These are phyloP conservation scores for Colletotrichum tabaci DNA, from an alignment of 2,329 filamentous ascomycete species.

Conservation along the genomic window DNA sequence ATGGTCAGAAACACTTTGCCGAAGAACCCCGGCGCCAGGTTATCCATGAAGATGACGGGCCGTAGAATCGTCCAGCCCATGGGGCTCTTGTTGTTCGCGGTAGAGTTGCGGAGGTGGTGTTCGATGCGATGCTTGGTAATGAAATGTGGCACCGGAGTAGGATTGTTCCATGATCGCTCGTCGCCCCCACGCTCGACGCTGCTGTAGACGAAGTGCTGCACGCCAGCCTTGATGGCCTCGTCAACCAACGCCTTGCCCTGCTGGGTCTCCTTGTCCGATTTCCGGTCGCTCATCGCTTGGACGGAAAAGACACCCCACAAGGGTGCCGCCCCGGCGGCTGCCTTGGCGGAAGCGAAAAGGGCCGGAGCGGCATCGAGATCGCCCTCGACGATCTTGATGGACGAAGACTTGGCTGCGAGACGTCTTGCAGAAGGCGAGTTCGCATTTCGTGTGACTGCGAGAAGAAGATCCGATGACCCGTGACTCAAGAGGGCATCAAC, in stretches of 20 bases:
- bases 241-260: conserved; percentile 74
- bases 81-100: conserved; percentile 50
- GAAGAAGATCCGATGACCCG: conserved; percentile 56
- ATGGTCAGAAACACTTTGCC: conserved; percentile 54
- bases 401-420: conserved; percentile 57
- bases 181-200: conserved; percentile 73
- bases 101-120: conserved; percentile 67
- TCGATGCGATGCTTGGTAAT: conserved; percentile 74
- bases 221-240: conserved; percentile 66
- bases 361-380: conserved; percentile 64
- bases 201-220: conserved; percentile 74
- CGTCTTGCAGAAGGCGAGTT: conserved; percentile 62
- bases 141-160: conserved; percentile 74
- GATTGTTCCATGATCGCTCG: conserved; percentile 58
- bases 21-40: conserved; percentile 53
- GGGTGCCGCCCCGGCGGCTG: conserved; percentile 42
- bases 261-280: conserved; percentile 12
- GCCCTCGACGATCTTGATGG: conserved; percentile 67
- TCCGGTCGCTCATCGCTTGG: conserved; percentile 54
- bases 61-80: conserved; percentile 76
- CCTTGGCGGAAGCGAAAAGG: conserved; percentile 62
- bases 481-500: conserved; percentile 56
- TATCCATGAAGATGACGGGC: conserved; percentile 75
- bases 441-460: conserved; percentile 73
- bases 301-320: conserved; percentile 75